Conservation (phyloP, 441 rosid species). For the Bocquillonia castaneifolia region DNA sequence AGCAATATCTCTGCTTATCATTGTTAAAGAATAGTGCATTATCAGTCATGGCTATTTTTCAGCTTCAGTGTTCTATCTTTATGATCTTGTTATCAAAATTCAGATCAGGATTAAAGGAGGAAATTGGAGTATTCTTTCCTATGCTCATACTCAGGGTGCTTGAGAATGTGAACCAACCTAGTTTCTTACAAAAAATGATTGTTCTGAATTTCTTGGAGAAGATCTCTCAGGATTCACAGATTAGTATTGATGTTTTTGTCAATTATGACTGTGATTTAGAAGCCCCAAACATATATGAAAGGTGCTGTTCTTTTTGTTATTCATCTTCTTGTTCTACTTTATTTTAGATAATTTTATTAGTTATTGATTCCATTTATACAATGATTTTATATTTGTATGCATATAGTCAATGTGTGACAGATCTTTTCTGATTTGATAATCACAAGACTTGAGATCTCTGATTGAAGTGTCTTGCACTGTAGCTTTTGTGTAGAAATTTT, state of each 20-base stretch:
- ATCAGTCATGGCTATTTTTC: constrained; percentile 94
- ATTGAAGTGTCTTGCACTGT: background rate
- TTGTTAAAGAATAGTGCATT: constrained; percentile 91
- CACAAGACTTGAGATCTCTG: background rate
- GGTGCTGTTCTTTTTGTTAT: constrained; percentile 39
- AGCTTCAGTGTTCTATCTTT: constrained; percentile 92
- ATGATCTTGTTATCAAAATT: constrained; percentile 62
- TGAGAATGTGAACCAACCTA: constrained; percentile 97
- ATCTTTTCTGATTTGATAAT: background rate
- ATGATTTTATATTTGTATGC: background rate
- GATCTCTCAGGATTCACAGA: constrained; percentile 71
- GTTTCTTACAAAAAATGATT: constrained; percentile 95
- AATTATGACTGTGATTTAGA: constrained; percentile 96
- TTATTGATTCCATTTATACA: background rate
- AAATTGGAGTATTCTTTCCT: constrained; percentile 95
- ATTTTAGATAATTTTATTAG: constrained; percentile 8
- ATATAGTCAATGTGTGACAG: background rate
- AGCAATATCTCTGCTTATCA: constrained; percentile 88
- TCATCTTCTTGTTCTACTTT: constrained; percentile 12
- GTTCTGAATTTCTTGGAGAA: constrained; percentile 84
- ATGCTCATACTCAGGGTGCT: constrained; percentile 96
- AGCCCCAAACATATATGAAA: constrained; percentile 91
- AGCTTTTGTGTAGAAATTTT: background rate
- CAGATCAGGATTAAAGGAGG: constrained; percentile 82
- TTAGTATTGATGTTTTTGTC: constrained; percentile 81